Conservation (phyloP, 306 rosid species). For the Arachis hypogaea region DNA sequence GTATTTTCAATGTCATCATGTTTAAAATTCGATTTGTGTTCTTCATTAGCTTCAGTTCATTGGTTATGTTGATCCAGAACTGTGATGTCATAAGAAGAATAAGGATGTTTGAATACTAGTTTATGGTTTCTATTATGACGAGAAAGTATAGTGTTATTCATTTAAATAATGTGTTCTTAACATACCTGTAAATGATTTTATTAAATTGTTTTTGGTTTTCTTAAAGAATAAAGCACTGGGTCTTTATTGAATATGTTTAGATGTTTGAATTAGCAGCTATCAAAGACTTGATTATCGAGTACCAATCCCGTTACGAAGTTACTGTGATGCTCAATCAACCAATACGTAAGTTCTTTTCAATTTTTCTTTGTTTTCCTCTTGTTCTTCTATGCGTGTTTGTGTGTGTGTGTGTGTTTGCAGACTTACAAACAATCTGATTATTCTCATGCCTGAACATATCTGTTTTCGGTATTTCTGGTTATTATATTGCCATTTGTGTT, state of each 20-base stretch:
- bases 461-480: constrained; percentile 22
- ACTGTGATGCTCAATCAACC: constrained; percentile 61
- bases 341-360: constrained; percentile 59
- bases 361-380: constrained; percentile 6
- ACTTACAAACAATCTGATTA: neutral
- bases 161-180: constrained; percentile 8
- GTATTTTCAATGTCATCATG: neutral
- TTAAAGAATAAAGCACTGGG: neutral
- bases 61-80: neutral
- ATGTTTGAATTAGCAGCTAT: constrained; percentile 57
- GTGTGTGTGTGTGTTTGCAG: neutral
- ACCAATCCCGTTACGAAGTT: constrained; percentile 70
- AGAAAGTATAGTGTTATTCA: constrained; percentile 1
- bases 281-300: constrained; percentile 91
- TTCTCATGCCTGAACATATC: constrained; percentile 18
- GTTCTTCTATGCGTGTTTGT: neutral
- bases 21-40: neutral
- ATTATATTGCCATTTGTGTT: constrained; percentile 20
- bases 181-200: neutral
- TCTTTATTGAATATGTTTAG: constrained; percentile 27
- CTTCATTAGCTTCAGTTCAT: neutral
- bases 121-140: neutral
- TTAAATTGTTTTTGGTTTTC: constrained; percentile 6
- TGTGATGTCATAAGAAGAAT: neutral
- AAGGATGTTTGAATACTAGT: neutral